Conservation (phyloP, 805 yeast genomes). For the Yarrowia hollandica region DNA sequence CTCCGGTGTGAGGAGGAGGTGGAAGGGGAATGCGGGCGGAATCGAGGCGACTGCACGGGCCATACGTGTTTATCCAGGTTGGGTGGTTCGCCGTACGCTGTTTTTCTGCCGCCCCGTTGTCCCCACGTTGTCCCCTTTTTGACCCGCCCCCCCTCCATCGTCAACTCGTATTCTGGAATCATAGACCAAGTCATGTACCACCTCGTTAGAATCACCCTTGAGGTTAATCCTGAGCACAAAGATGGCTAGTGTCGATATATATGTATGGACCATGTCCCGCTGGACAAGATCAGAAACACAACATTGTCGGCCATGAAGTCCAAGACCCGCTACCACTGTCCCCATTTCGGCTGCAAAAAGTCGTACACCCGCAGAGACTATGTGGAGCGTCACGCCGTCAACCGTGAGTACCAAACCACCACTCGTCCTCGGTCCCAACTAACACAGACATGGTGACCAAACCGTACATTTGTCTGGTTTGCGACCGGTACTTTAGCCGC, state of each 20-base stretch:
- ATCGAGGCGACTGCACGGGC: no score
- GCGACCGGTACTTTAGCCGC: constrained; percentile 42
- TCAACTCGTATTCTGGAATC: no score
- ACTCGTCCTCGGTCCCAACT: neutral
- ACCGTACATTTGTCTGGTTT: constrained; percentile 36
- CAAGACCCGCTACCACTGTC: constrained; percentile 37
- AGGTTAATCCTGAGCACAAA: neutral
- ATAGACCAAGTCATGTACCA: no score
- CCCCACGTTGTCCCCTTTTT: no score
- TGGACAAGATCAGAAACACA: neutral
- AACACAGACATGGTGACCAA: constrained; percentile 11
- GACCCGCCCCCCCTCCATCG: no score
- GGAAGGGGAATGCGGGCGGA: no score
- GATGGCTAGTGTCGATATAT: neutral
- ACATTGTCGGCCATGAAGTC: neutral
- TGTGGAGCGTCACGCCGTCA: constrained; percentile 43
- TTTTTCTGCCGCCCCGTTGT: no score
- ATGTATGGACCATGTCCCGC: neutral
- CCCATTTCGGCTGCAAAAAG: constrained; percentile 44
- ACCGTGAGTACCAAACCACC: constrained; percentile 31
- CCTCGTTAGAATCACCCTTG: no score
- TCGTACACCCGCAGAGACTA: constrained; percentile 43
- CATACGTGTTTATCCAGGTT: no score
- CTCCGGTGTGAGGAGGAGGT: no score
- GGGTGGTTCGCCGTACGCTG: no score